These are phyloP conservation scores for Psilocybe tampanensis DNA, from an alignment of 768 basidiomycete genomes.

Conservation along the genomic window DNA sequence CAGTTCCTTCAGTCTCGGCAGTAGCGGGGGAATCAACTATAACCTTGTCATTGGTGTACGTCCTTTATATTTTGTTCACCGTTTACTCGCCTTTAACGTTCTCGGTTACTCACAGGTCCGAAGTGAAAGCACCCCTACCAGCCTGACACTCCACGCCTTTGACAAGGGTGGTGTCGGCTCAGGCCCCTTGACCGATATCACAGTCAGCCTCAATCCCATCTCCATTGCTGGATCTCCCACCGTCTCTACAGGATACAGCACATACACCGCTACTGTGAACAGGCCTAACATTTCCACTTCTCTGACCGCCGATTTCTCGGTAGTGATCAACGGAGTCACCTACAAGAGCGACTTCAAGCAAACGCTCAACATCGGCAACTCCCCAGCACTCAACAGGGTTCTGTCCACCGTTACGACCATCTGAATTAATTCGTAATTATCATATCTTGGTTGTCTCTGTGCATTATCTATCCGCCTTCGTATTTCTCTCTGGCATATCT, in stretches of 20 bases:
- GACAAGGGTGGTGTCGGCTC: constrained; percentile 26
- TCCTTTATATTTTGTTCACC: background rate
- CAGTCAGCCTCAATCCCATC: constrained; percentile 27
- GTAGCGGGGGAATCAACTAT: constrained; percentile 22
- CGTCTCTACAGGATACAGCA: constrained; percentile 29
- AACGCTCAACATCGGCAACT: background rate
- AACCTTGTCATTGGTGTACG: constrained; percentile 25
- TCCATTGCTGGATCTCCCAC: constrained; percentile 15
- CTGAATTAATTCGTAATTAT: too few species aligned
- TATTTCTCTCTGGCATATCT: too few species aligned
- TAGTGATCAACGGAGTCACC: constrained; percentile 26
- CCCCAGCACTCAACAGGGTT: background rate
- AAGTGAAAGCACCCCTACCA: constrained; percentile 25
- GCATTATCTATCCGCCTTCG: too few species aligned
- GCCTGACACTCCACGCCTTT: constrained; percentile 29
- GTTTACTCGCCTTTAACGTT: background rate
- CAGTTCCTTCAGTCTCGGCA: constrained; percentile 13
- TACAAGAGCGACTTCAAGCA: constrained; percentile 31
- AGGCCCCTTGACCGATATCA: constrained; percentile 26
- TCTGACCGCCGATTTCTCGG: constrained; percentile 31
- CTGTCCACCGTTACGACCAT: background rate
- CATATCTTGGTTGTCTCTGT: too few species aligned
- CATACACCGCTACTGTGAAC: constrained; percentile 28
- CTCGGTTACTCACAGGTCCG: background rate
- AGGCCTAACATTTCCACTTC: constrained; percentile 26